Evolutionary conservation across 169 alveolate species (phyloP).

Genomic region (Cryptosporidium viatorum): DNA sequence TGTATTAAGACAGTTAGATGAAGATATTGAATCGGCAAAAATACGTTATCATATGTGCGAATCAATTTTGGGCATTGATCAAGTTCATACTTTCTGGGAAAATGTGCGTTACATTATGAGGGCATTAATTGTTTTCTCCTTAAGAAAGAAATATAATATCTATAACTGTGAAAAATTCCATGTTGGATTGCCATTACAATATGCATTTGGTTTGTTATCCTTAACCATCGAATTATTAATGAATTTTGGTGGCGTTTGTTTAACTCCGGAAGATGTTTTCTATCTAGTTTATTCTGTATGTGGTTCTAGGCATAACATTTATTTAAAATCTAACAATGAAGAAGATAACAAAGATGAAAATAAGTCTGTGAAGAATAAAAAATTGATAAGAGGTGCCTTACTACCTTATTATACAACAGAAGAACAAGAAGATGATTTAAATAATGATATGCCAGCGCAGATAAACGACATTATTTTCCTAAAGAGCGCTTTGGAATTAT

Average conservation of each 20-base stretch:
- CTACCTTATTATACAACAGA: constrained; percentile 60
- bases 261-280: constrained; percentile 65
- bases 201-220: constrained; percentile 62
- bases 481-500: constrained; percentile 54
- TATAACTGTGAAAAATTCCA: constrained; percentile 72
- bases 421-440: constrained; percentile 53
- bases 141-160: constrained; percentile 63
- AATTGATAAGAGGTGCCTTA: constrained; percentile 55
- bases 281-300: constrained; percentile 59
- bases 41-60: constrained; percentile 70
- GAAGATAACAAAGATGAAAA: constrained; percentile 12
- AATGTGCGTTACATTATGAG: constrained; percentile 71
- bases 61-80: constrained; percentile 69
- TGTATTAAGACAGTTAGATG: constrained; percentile 66
- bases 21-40: constrained; percentile 67
- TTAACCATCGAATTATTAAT: constrained; percentile 60
- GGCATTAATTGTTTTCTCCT: constrained; percentile 52
- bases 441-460: constrained; percentile 74
- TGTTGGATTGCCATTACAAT: constrained; percentile 72
- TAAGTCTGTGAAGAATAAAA: constrained; percentile 6
- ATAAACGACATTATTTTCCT: constrained; percentile 50
- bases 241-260: constrained; percentile 72
- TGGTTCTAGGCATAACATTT: constrained; percentile 59
- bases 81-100: constrained; percentile 69
- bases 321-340: neutral